A percentile compares a stretch with the other conserved stretches of the same genome.
Conservation (phyloP, 2,329 filamentous ascomycete species). For the Cucurbitaria berberidis region DNA sequence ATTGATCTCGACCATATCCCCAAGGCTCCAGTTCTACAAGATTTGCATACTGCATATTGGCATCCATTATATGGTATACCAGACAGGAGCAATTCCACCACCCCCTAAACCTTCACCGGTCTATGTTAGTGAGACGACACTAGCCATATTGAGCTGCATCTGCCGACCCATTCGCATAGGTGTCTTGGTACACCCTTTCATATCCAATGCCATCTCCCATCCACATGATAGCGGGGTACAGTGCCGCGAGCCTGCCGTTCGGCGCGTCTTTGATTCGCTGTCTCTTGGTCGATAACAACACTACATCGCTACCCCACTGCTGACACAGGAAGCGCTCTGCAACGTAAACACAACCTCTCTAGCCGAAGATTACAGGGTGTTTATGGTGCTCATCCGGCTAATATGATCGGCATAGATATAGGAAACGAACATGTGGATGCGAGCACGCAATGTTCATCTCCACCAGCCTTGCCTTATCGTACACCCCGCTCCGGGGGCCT, state of each 20-base stretch:
- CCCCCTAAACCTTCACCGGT: slow-evolving; percentile 6
- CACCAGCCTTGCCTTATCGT: neutral
- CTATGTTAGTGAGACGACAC: slow-evolving; percentile 1
- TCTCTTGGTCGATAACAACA: slow-evolving; percentile 12
- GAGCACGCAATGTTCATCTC: slow-evolving; percentile 5
- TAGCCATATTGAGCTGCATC: slow-evolving; percentile 11
- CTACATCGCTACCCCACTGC: slow-evolving; percentile 18
- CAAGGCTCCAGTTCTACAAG: neutral
- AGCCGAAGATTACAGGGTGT: neutral
- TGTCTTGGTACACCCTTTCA: slow-evolving; percentile 1
- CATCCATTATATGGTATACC: neutral
- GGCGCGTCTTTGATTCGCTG: slow-evolving; percentile 8
- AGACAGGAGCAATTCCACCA: slow-evolving; percentile 7
- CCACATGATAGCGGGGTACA: slow-evolving; percentile 3
- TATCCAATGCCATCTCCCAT: slow-evolving; percentile 7
- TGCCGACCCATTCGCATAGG: slow-evolving; percentile 16
- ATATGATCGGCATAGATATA: slow-evolving; percentile 7
- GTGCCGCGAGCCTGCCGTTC: slow-evolving; percentile 8
- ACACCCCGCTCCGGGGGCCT: slow-evolving; percentile 2
- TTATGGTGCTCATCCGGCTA: slow-evolving; percentile 9
- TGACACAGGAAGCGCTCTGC: slow-evolving; percentile 22
- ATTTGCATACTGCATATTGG: slow-evolving; percentile 1
- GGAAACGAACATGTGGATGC: slow-evolving; percentile 5
- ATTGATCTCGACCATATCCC: neutral
- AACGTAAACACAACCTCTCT: slow-evolving; percentile 13